These are phyloP conservation scores for Kuraishia floccosa DNA, from an alignment of 805 yeast genomes.

Conservation along the genomic window DNA sequence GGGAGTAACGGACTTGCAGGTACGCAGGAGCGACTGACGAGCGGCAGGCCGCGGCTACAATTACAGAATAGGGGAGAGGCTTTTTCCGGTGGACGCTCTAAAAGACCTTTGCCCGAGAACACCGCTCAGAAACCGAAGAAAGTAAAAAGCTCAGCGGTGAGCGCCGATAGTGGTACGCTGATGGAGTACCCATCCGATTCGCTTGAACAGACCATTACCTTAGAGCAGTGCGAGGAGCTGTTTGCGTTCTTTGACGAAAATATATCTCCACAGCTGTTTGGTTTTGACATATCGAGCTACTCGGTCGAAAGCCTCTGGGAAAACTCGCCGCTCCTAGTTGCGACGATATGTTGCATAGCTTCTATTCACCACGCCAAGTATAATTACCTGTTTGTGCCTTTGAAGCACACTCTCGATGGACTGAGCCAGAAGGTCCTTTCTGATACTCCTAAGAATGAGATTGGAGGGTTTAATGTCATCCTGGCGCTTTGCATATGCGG, in stretches of 20 bases:
- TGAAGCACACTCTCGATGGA: conserved; percentile 17
- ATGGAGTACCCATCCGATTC: too few relatives aligned
- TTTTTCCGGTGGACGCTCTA: too few relatives aligned
- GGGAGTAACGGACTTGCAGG: not conserved
- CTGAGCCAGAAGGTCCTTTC: conserved; percentile 17
- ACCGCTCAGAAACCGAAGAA: too few relatives aligned
- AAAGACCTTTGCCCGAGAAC: too few relatives aligned
- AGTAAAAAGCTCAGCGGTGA: too few relatives aligned
- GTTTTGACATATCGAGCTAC: conserved; percentile 43
- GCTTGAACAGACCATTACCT: conserved; percentile 6
- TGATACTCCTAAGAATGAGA: conserved; percentile 25
- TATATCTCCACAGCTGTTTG: conserved; percentile 55
- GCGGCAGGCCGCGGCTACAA: not conserved
- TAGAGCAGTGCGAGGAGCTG: conserved; percentile 28
- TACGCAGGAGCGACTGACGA: too few relatives aligned
- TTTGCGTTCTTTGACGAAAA: conserved; percentile 40
- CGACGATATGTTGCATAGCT: conserved; percentile 51
- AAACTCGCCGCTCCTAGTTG: conserved; percentile 43
- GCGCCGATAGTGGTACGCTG: too few relatives aligned
- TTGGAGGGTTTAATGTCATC: conserved; percentile 47
- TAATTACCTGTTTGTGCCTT: conserved; percentile 10
- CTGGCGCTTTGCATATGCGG: conserved; percentile 55
- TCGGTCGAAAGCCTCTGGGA: conserved; percentile 39
- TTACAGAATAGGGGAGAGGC: too few relatives aligned
- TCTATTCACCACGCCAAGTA: conserved; percentile 44